Base-by-base conservation (phyloP, 2,329 filamentous ascomycete genomes). In the Aureobasidium melanogenum region DNA sequence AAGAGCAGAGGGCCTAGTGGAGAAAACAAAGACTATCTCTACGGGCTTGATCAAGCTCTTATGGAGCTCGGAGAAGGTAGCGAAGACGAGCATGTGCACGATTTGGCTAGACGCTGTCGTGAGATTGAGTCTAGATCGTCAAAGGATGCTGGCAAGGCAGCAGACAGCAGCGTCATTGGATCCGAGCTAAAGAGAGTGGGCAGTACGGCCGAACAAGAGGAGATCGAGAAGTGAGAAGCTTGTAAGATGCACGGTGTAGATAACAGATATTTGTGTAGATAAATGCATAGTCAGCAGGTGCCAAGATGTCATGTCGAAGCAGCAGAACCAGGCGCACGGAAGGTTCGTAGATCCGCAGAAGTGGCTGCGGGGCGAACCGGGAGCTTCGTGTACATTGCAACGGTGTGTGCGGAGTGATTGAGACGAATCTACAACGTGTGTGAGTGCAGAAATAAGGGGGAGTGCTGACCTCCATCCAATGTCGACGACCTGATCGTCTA, bases 21-120 rank as follows among this genome's bases (percentile, higher is more conserved):
- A 0, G 84, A 87, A 71, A 97, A 97, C 73, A 85, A 82, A 63
- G 93, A 97, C 70, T 99, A 99, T 74, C 79, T 99, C 44, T 87
- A 90, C 71, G 81, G 86, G 66, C 78, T 99, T 46, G 89, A 97
- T 71, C 77, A 79, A 62, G 89, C 90, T 7, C 79, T 99, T 66
- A 75, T 85, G 63, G 84, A 82, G 32, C 76, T 97, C 66, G 87
- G 89, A 64, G 77, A 83, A 2, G 89, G 89, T 57, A 94, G 88
- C 70, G 85, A 84, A 3, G 94, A 97, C 76, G 82, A 81, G 64
- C 93, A 99, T 79, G 82, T 99, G 58, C 86, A 83, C 54, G 92
- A 97, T 74, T 76, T 99, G 67, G 90, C 89, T 17, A 75, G 78
- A 61, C 82, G 89, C 58, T 87, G 94, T 46, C 83, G 85, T 69